These are phyloP conservation scores for Polygonum aviculare DNA, from an alignment of 148 eudicot genomes.

Conservation along the genomic window DNA sequence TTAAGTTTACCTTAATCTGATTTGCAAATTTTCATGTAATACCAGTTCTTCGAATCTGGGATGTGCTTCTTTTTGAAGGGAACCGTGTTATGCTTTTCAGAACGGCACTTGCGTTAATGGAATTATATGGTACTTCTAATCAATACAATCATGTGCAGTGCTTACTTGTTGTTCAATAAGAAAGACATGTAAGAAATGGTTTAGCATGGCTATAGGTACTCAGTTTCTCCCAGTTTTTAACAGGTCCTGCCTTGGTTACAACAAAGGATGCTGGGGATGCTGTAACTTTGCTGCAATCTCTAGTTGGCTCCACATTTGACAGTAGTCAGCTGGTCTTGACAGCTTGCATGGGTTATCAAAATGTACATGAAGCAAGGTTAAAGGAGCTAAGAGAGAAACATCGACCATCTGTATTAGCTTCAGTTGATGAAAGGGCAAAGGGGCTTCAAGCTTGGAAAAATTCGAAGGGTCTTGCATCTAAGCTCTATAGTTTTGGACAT, in stretches of 20 bases:
- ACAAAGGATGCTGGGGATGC: conserved; percentile 99
- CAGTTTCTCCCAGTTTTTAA: conserved; percentile 21
- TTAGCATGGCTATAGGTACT: conserved; percentile 1
- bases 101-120: conserved; percentile 92
- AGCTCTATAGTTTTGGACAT: conserved; percentile 57
- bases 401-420: conserved; percentile 67
- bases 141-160: background rate
- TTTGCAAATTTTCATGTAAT: conserved; percentile 12
- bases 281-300: conserved; percentile 79
- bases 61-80: conserved; percentile 91
- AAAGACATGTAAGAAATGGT: background rate
- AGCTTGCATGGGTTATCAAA: conserved; percentile 96
- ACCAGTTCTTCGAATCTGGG: conserved; percentile 99
- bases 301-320: conserved; percentile 94
- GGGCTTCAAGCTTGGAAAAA: conserved; percentile 68
- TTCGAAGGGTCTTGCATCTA: conserved; percentile 66
- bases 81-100: conserved; percentile 93
- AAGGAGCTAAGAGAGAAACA: conserved; percentile 71
- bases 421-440: conserved; percentile 70
- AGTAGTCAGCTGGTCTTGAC: conserved; percentile 98
- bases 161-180: background rate
- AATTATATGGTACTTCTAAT: conserved; percentile 69
- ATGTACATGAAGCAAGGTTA: conserved; percentile 68
- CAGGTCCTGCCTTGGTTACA: conserved; percentile 97
- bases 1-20: background rate